A percentile compares a stretch with the other conserved stretches of the same genome.
Evolutionary conservation across 306 rosid genomes (phyloP).

Genomic region (Gastrolobium bilobum): DNA sequence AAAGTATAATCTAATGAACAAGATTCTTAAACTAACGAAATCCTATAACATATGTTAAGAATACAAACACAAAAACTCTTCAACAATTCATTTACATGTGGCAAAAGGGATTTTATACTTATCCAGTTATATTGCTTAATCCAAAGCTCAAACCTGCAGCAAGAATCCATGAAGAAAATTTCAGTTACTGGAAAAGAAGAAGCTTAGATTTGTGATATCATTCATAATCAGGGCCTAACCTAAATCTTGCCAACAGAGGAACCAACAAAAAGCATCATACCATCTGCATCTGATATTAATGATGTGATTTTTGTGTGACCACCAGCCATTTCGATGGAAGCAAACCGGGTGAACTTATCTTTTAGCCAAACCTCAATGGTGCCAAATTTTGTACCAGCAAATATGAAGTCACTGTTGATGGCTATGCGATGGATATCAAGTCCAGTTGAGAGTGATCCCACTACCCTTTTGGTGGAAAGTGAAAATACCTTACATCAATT

Average conservation of each 20-base stretch:
- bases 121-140: constrained; percentile 49
- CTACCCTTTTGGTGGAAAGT: constrained; percentile 68
- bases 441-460: constrained; percentile 78
- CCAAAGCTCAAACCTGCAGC: constrained; percentile 83
- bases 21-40: constrained; percentile 30
- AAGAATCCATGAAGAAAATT: constrained; percentile 11
- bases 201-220: neutral
- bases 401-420: constrained; percentile 75
- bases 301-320: constrained; percentile 83
- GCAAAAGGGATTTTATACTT: constrained; percentile 32
- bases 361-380: constrained; percentile 83
- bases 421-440: constrained; percentile 76
- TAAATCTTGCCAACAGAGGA: constrained; percentile 88
- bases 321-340: constrained; percentile 73
- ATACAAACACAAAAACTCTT: constrained; percentile 23
- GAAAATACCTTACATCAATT: constrained; percentile 61
- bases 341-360: constrained; percentile 65
- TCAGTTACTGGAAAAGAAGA: constrained; percentile 23
- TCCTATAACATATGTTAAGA: too few relatives aligned
- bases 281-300: constrained; percentile 66
- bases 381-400: constrained; percentile 81
- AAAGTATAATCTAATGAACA: constrained; percentile 34
- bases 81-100: constrained; percentile 47
- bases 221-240: constrained; percentile 56
- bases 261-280: constrained; percentile 75